A percentile compares a stretch with the other conserved stretches of the same genome.
These are phyloP conservation scores for Senna tora DNA, from an alignment of 306 rosid species.

Conservation along the genomic window DNA sequence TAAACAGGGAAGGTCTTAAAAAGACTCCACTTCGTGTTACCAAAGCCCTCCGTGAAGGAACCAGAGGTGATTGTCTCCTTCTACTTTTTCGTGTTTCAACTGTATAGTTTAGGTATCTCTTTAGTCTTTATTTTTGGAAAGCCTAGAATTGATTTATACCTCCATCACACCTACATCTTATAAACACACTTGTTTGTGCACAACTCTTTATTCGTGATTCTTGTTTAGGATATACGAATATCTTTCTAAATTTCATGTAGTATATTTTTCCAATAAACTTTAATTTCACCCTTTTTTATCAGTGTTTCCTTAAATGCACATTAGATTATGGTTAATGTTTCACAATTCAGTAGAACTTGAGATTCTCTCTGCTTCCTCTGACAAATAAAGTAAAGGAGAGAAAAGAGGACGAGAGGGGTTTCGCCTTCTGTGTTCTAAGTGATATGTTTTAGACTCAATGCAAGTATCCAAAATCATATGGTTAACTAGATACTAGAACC, in stretches of 20 bases:
- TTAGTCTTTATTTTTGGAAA: too few species aligned
- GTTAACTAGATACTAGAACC: background rate
- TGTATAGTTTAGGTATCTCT: too few species aligned
- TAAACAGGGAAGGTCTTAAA: slow-evolving; percentile 78
- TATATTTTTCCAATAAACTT: too few species aligned
- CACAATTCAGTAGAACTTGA: background rate
- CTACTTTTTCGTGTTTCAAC: too few species aligned
- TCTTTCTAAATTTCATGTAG: too few species aligned
- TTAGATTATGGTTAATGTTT: background rate
- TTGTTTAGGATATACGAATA: too few species aligned
- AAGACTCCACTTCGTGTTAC: slow-evolving; percentile 96
- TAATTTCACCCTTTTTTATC: too few species aligned
- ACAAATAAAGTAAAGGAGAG: background rate
- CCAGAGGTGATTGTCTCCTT: slow-evolving; percentile 58
- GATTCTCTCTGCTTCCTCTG: background rate
- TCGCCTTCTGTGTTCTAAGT: background rate
- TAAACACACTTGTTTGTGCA: too few species aligned
- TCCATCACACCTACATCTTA: too few species aligned
- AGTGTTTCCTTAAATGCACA: too few species aligned
- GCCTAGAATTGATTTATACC: too few species aligned
- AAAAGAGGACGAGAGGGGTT: background rate
- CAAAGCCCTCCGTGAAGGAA: slow-evolving; percentile 91
- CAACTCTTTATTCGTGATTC: too few species aligned
- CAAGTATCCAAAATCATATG: background rate
- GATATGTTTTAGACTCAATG: background rate